Percentiles rank a stretch among this genome's conserved stretches.
phyloP scores from a whole-genome alignment of 345 rosid genomes.

The Mangifera indica region DNA sequence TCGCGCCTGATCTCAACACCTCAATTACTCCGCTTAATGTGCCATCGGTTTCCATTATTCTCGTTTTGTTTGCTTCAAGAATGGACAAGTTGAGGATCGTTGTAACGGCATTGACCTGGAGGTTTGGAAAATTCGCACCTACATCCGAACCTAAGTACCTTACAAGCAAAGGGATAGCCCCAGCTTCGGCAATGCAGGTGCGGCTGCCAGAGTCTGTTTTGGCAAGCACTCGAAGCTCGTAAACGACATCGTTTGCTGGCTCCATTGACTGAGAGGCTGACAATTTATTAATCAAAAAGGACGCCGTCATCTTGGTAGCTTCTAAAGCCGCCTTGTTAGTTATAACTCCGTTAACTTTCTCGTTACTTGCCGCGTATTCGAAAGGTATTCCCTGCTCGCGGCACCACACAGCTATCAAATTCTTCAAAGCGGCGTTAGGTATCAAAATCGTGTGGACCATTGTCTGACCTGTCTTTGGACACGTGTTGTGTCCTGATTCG shows the following conservation, averaged over 20 bases:
- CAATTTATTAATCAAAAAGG: slow-evolving; percentile 59
- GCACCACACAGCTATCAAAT: slow-evolving; percentile 80
- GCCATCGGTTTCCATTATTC: slow-evolving; percentile 79
- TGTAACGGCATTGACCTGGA: slow-evolving; percentile 84
- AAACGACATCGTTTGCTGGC: slow-evolving; percentile 45
- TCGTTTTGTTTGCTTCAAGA: slow-evolving; percentile 69
- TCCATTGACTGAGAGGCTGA: slow-evolving; percentile 33
- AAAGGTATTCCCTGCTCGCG: slow-evolving; percentile 74
- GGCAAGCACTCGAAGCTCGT: slow-evolving; percentile 74
- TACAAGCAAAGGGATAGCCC: slow-evolving; percentile 62
- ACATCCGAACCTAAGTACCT: slow-evolving; percentile 56
- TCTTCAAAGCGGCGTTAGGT: slow-evolving; percentile 69
- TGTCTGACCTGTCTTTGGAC: slow-evolving; percentile 89
- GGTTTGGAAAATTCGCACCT: slow-evolving; percentile 40
- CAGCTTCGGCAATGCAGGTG: slow-evolving; percentile 72
- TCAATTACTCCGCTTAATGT: slow-evolving; percentile 80
- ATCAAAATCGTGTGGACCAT: slow-evolving; percentile 64
- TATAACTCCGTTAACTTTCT: slow-evolving; percentile 18
- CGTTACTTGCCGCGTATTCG: slow-evolving; percentile 36
- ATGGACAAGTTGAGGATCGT: slow-evolving; percentile 80
- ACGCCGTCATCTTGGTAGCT: slow-evolving; percentile 75
- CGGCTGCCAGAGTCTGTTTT: slow-evolving; percentile 71
- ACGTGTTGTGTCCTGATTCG: slow-evolving; percentile 81
- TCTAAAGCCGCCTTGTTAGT: slow-evolving; percentile 54
- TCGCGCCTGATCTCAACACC: slow-evolving; percentile 74